Conservation (phyloP, 805 yeast species). For the Cyberlindnera xylosilytica region DNA sequence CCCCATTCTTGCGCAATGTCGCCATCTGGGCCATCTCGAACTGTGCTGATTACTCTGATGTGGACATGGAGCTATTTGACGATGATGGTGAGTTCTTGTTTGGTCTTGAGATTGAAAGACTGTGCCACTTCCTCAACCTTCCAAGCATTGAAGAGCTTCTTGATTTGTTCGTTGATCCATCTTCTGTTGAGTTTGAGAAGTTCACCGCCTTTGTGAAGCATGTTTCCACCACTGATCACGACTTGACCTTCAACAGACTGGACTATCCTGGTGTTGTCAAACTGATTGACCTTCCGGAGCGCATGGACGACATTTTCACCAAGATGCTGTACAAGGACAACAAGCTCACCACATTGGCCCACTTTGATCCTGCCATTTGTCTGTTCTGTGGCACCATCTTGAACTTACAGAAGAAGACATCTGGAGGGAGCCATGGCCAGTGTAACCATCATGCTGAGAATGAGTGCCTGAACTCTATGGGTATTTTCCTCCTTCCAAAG, state of each 20-base stretch:
- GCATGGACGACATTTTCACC: conserved; percentile 68
- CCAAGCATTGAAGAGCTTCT: conserved; percentile 34
- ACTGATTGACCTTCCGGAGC: conserved; percentile 60
- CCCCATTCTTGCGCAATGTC: conserved; percentile 64
- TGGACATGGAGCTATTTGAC: conserved; percentile 27
- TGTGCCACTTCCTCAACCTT: conserved; percentile 48
- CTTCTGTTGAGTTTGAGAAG: conserved; percentile 27
- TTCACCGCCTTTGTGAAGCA: conserved; percentile 18
- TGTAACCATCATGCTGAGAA: conserved; percentile 69
- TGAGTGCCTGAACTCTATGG: conserved; percentile 65
- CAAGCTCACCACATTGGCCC: conserved; percentile 37
- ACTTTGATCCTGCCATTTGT: conserved; percentile 79
- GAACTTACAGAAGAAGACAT: conserved; percentile 60
- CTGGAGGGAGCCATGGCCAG: conserved; percentile 62
- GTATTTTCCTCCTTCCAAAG: conserved; percentile 71
- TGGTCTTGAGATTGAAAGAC: conserved; percentile 49
- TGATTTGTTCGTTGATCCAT: conserved; percentile 7
- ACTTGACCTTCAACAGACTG: conserved; percentile 27
- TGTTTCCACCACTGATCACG: conserved; percentile 23
- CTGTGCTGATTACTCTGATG: conserved; percentile 44
- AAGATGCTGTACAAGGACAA: conserved; percentile 46
- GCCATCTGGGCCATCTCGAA: conserved; percentile 53
- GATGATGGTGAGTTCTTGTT: conserved; percentile 22
- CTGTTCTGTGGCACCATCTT: conserved; percentile 73
- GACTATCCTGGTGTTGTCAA: conserved; percentile 67